Evolutionary conservation across 139 green algal genomes (phyloP), one percentile per base, ranked within the genome.

Genomic region (Pycnococcus provasolii): DNA sequence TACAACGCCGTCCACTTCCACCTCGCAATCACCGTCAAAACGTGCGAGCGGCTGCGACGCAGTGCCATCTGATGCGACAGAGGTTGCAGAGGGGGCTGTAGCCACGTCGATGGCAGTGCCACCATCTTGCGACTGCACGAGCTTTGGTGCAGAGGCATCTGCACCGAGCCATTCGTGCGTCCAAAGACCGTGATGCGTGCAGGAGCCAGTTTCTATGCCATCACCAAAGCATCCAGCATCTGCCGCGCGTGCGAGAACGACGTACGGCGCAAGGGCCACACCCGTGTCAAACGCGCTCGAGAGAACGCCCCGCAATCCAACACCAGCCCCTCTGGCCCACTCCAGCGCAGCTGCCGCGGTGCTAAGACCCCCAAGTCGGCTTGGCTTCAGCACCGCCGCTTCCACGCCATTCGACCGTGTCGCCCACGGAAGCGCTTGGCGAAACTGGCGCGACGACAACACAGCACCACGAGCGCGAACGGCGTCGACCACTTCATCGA

Each of bases 401-500:
- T 9, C 60, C 6, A 66, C 66, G 42, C 66, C 66, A 39, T 45
- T 53, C 26, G 4, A 15, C 9, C 9, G 9, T 11, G 11, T 11
- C 48, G 11, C 9, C 11, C 9, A 9, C 9, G 48, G 9, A 11
- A 55, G 9, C 11, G 48, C 48, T 37, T 55, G 9, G 48, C 15
- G 55, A 9, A 9, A 41, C 15, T 8, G 8, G 26, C 13, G 53
- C 26, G 13, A 68, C 13, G 50, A 57, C 51, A 57, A 57, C 51
- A 57, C 15, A 57, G 15, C 51, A 26, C 15, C 51, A 26, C 15
- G 51, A 57, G 15, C 15, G 15, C 15, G 15, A 26, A 57, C 51
- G 15, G 15, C 51, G 15, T 57, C 15, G 15, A 15, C 15, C 15
- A 26, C 15, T 53, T 90, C 83, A 47, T 96, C 88, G 43, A 96